Evolutionary conservation across 331 rosid genomes (phyloP), one percentile per base, ranked within the genome.

Genomic region (Rosa hybrid): DNA sequence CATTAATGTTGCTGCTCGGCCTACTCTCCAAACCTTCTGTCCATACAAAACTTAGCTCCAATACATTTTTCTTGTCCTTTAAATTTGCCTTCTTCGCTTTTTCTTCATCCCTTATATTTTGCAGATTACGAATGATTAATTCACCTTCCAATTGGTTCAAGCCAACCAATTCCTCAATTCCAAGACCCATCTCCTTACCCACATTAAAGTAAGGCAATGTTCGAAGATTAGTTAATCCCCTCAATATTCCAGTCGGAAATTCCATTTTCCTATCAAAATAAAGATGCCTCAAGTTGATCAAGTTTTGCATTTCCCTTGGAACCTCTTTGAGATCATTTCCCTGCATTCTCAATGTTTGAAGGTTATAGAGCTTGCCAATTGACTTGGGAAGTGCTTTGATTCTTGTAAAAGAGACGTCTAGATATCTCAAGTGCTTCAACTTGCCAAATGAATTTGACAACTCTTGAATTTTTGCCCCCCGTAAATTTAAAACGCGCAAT

Each of bases 391-490:
- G 21, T 53, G 59, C 59, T 53, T 0, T 1, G 59, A 53, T 53
- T 17, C 9, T 0, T 16, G 59, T 5, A 6, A 6, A 0, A 0
- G 59, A 53, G 59, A 53, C 0, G 59, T 17, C 59, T 17, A 53
- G 59, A 17, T 17, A 53, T 6, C 59, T 53, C 59, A 53, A 53
- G 59, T 53, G 59, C 21, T 17, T 53, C 59, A 53, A 6, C 23
- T 53, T 53, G 0, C 59, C 23, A 53, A 53, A 5, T 53, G 59
- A 17, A 53, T 6, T 1, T 53, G 59, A 3, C 21, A 53, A 53
- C 59, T 53, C 59, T 5, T 17, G 2, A 4, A 4, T 50, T 4
- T 0, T 1, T 17, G 59, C 59, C 8, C 0, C 6, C 0, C 6
- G 8, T 53, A 53, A 53, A 18, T 1, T 17, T 6, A 53, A 53